Evolutionary conservation across 2,329 filamentous ascomycete species (phyloP), one percentile per base, ranked within the genome.

Genomic region (Venturia aucupariae): DNA sequence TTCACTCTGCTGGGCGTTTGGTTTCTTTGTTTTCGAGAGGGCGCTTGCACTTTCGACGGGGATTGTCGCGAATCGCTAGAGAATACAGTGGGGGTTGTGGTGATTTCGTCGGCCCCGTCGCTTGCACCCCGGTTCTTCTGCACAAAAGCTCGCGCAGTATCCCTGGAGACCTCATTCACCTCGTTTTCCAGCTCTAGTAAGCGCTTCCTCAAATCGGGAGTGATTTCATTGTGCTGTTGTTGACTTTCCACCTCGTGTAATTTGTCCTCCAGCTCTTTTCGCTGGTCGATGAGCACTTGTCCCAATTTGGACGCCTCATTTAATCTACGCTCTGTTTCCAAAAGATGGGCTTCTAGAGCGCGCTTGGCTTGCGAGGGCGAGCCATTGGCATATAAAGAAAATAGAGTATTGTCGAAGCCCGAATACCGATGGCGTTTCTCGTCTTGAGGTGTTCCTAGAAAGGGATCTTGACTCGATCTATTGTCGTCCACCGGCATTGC

Each of bases 301-400:
- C 94, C 94, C 48, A 99, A 79, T 72, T 90, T 92, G 35, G 91
- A 94, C 6, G 93, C 90, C 74, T 97, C 92, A 71, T 95, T 90
- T 67, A 99, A 87, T 65, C 93, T 86, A 66, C 92, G 88, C 71
- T 96, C 91, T 0, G 93, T 97, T 75, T 99, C 94, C 67, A 89
- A 87, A 60, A 99, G 82, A 76, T 97, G 94, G 62, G 92, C 91
- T 75, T 96, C 89, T 55, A 99, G 81, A 55, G 92, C 92, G 68
- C 90, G 88, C 76, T 90, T 96, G 48, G 92, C 90, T 73, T 97
- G 92, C 64, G 86, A 85, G 11, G 93, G 91, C 0, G 93, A 65
- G 35, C 90, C 81, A 63, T 78, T 77, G n/a, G 90, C 84, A 68
- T 90, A 89, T 27, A 93, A 80, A 44, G 87, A 87, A 74, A 64